Evolutionary conservation across 1,139 yeast species (phyloP).

Genomic region (Geotrichum cucujoidarum): DNA sequence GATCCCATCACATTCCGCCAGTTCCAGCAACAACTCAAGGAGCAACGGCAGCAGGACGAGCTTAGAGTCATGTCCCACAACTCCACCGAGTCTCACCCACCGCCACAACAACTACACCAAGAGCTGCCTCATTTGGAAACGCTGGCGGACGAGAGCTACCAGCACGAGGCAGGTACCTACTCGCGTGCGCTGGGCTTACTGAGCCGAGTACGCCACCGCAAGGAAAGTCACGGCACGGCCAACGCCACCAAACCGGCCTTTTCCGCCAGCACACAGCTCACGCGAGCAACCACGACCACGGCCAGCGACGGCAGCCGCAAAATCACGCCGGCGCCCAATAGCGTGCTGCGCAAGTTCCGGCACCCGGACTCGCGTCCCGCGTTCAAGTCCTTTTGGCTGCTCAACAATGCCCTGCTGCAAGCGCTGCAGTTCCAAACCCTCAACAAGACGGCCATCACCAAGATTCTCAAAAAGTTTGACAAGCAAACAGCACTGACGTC

Average conservation of each 20-base stretch:
- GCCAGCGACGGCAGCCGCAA: too few relatives aligned
- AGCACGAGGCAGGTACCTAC: slow-evolving; percentile 4
- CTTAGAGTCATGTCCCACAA: not conserved
- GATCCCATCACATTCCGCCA: slow-evolving; percentile 13
- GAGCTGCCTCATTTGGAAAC: slow-evolving; percentile 1
- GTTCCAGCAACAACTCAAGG: slow-evolving; percentile 5
- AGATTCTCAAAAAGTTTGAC: slow-evolving; percentile 69
- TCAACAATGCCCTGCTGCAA: slow-evolving; percentile 54
- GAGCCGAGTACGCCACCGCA: not conserved
- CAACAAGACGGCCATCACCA: slow-evolving; percentile 58
- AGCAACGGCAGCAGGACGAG: slow-evolving; percentile 6
- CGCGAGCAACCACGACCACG: too few relatives aligned
- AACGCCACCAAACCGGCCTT: not conserved
- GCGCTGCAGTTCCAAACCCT: slow-evolving; percentile 58
- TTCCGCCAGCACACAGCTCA: too few relatives aligned
- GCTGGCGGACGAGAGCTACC: not conserved
- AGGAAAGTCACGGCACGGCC: not conserved
- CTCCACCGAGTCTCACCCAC: not conserved
- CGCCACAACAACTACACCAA: not conserved
- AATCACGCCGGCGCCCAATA: slow-evolving; percentile 11
- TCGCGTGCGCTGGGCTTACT: slow-evolving; percentile 8
- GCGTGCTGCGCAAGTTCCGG: slow-evolving; percentile 43
- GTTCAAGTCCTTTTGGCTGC: slow-evolving; percentile 47
- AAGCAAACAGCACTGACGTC: slow-evolving; percentile 61
- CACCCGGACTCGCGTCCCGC: slow-evolving; percentile 47